Evolutionary conservation across 495 filamentous ascomycete species (phyloP).

Genomic region (Aspergillus carlsbadensis): DNA sequence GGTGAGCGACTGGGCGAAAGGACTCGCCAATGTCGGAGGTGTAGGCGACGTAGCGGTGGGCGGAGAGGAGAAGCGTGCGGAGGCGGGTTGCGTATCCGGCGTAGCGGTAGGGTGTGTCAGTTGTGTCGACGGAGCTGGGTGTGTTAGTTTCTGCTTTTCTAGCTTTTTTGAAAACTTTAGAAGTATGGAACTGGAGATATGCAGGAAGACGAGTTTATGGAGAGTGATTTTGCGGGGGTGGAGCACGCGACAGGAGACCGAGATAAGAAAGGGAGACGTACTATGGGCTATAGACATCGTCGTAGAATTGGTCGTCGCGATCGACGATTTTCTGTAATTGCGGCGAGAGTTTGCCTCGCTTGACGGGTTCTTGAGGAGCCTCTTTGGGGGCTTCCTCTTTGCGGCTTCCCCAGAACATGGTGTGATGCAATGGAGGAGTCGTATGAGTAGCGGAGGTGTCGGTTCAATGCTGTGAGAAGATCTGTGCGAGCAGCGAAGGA

Average conservation of each 20-base stretch:
- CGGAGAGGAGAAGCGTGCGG: constrained; percentile 84
- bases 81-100: constrained; percentile 86
- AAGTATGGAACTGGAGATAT: neutral
- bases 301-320: constrained; percentile 73
- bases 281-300: constrained; percentile 76
- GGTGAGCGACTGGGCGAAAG: constrained; percentile 91
- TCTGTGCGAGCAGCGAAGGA: neutral
- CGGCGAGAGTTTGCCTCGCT: constrained; percentile 62
- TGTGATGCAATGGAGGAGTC: constrained; percentile 3
- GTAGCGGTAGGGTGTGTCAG: constrained; percentile 82
- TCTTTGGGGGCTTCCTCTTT: constrained; percentile 32
- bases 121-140: constrained; percentile 71
- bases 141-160: neutral
- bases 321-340: constrained; percentile 74
- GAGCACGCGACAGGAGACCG: constrained; percentile 2
- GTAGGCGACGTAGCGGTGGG: constrained; percentile 96
- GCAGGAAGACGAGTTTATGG: constrained; percentile 7
- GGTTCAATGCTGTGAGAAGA: neutral
- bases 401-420: constrained; percentile 39
- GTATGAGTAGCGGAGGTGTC: too few species aligned
- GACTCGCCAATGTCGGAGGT: constrained; percentile 97
- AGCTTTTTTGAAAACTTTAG: too few species aligned
- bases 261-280: constrained; percentile 47
- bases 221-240: neutral
- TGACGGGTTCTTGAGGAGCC: constrained; percentile 49